phyloP scores from a whole-genome alignment of 2,329 filamentous ascomycete species.

The Diaporthe nobilis region DNA sequence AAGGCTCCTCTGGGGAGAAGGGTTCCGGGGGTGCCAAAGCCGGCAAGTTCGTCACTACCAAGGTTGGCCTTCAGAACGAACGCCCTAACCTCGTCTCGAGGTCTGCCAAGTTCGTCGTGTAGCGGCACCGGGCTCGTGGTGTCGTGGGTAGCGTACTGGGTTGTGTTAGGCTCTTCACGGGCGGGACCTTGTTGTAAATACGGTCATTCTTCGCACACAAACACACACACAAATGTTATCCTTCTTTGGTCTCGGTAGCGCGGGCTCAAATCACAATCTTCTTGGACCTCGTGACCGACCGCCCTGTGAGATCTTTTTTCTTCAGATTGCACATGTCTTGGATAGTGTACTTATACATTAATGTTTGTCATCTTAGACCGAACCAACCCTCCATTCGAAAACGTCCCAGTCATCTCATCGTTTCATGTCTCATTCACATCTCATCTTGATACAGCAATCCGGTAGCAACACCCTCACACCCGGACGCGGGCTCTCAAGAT shows the following conservation, averaged over 20 bases:
- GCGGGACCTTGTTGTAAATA: conserved; percentile 31
- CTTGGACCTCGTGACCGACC: background rate
- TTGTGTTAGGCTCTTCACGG: conserved; percentile 22
- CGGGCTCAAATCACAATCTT: background rate
- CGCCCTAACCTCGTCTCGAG: conserved; percentile 23
- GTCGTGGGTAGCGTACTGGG: conserved; percentile 15
- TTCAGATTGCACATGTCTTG: background rate
- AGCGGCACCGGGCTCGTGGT: background rate
- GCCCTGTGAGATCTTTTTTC: background rate
- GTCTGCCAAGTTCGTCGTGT: conserved; percentile 28
- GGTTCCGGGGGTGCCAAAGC: conserved; percentile 12
- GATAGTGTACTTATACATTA: conserved; percentile 14
- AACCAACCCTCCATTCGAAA: background rate
- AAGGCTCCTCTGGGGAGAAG: background rate
- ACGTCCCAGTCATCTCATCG: background rate
- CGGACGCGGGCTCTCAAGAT: background rate
- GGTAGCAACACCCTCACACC: background rate
- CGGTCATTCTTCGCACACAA: conserved; percentile 18
- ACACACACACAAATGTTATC: conserved; percentile 13
- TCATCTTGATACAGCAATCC: background rate
- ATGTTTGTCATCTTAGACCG: background rate
- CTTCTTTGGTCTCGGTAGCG: conserved; percentile 11
- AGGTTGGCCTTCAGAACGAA: conserved; percentile 13
- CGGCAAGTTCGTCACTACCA: conserved; percentile 12
- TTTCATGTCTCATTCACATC: background rate